A percentile compares a stretch with the other conserved stretches of the same genome.
Evolutionary conservation across 345 rosid species (phyloP).

Genomic region (Salix dunnii): DNA sequence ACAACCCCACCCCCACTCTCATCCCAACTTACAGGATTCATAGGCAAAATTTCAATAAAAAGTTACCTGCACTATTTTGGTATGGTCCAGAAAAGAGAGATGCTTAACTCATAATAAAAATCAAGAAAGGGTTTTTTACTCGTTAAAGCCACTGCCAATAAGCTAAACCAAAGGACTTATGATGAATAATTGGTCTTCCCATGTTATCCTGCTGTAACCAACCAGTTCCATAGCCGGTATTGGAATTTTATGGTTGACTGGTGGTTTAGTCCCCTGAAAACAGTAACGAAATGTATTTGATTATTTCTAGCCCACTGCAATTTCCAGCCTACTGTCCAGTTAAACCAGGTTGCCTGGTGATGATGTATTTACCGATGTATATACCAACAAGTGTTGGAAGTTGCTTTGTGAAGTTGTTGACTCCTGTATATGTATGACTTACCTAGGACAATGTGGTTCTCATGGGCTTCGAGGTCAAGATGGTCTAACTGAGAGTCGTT

Average conservation of each 20-base stretch:
- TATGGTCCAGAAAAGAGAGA: neutral
- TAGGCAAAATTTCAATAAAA: neutral
- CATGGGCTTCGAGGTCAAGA: conserved; percentile 41
- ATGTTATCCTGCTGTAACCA: neutral
- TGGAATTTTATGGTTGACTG: neutral
- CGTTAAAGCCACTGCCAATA: neutral
- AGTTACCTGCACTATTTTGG: neutral
- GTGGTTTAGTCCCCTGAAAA: neutral
- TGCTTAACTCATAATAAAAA: neutral
- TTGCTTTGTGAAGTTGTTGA: neutral
- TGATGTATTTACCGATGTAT: neutral
- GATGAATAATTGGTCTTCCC: neutral
- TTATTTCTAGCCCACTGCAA: neutral
- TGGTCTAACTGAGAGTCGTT: conserved; percentile 31
- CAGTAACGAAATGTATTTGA: neutral
- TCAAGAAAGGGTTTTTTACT: neutral
- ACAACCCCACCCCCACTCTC: too few relatives aligned
- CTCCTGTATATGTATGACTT: conserved; percentile 8
- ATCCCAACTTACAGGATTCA: neutral
- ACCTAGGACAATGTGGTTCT: conserved; percentile 47
- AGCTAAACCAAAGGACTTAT: neutral
- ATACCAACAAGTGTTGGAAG: neutral
- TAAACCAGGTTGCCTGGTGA: neutral
- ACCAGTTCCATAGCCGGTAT: neutral
- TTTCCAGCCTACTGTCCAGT: neutral